A percentile compares a stretch with the other conserved stretches of the same genome.
phyloP scores from a whole-genome alignment of 2,329 filamentous ascomycete genomes.

The Fonsecaea erecta region DNA sequence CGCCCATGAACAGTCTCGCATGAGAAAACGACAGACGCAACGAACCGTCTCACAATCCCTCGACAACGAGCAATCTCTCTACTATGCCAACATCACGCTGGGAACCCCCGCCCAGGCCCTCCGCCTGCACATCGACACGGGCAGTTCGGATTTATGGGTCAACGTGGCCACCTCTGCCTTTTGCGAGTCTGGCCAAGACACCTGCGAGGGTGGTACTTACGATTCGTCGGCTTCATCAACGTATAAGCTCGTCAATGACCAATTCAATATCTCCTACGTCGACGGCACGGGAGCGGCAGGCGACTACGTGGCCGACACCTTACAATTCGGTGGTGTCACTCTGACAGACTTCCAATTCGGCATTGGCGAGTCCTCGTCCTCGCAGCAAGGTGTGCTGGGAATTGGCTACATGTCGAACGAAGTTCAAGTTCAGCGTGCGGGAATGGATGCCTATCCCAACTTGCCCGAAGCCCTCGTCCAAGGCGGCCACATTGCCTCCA shows the following conservation, averaged over 20 bases:
- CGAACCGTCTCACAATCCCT: conserved; percentile 30
- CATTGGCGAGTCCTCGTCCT: conserved; percentile 61
- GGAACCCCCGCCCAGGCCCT: conserved; percentile 62
- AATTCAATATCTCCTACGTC: conserved; percentile 87
- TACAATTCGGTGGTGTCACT: conserved; percentile 56
- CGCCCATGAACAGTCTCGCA: conserved; percentile 30
- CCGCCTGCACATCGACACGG: conserved; percentile 65
- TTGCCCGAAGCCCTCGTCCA: conserved; percentile 68
- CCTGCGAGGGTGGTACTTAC: conserved; percentile 70
- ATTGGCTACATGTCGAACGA: conserved; percentile 84
- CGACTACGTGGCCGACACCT: conserved; percentile 77
- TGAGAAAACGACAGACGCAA: conserved; percentile 25
- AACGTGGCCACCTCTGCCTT: conserved; percentile 67
- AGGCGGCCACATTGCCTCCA: conserved; percentile 65
- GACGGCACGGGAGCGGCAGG: conserved; percentile 78
- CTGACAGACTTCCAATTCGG: conserved; percentile 63
- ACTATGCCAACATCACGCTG: conserved; percentile 59
- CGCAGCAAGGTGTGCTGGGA: conserved; percentile 75
- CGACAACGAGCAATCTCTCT: conserved; percentile 44
- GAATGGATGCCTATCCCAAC: conserved; percentile 66
- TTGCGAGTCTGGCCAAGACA: conserved; percentile 57
- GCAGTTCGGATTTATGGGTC: conserved; percentile 67
- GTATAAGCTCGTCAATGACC: conserved; percentile 71
- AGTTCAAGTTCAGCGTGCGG: conserved; percentile 63
- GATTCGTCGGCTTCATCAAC: conserved; percentile 73